Evolutionary conservation across 140 eudicot species (phyloP), one percentile per base, ranked within the genome.

Genomic region (Stevia rebaudiana): DNA sequence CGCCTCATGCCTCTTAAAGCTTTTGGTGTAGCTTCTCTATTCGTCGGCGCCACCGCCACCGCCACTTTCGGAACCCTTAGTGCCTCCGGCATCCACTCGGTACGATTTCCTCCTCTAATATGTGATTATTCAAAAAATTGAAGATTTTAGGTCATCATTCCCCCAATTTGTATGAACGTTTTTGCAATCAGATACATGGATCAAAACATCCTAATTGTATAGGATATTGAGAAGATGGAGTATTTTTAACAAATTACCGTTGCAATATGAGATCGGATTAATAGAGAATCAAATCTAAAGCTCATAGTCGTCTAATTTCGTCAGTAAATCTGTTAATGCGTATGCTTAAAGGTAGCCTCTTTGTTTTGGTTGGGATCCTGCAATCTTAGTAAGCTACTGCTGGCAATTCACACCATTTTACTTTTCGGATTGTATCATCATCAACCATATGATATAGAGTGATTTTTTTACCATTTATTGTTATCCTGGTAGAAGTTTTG

Each of bases 1-100:
- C 83, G 74, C 51, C 74, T 86, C 44, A 86, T 90, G 97, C 97
- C 97, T 0, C 56, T 90, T 5, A 90, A 90, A 78, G 97, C 97
- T 62, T 90, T 90, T 70, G 85, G 83, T 76, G 84, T 90, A 22
- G 94, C 94, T 25, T 83, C 97, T 21, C 82, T 90, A 63, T 81
- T 90, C 76, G 87, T 90, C 69, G 95, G 97, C 47, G 94, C 95
- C 71, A 54, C 76, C 68, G 94, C 94, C 25, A 68, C 94, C 60
- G 89, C 94, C 54, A 57, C 83, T 12, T 12, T 71, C 51, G 86
- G 87, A 11, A 51, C 86, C 51, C 76, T 90, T 12, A 49, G 74
- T 6, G 82, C 85, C 61, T 77, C 73, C 70, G 95, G 94, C 76
- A 78, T 90, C 71, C 81, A 76, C 65, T 76, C 95, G 76, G 97